phyloP scores from a whole-genome alignment of 2,329 filamentous ascomycete species.

The Tolypocladium album region DNA sequence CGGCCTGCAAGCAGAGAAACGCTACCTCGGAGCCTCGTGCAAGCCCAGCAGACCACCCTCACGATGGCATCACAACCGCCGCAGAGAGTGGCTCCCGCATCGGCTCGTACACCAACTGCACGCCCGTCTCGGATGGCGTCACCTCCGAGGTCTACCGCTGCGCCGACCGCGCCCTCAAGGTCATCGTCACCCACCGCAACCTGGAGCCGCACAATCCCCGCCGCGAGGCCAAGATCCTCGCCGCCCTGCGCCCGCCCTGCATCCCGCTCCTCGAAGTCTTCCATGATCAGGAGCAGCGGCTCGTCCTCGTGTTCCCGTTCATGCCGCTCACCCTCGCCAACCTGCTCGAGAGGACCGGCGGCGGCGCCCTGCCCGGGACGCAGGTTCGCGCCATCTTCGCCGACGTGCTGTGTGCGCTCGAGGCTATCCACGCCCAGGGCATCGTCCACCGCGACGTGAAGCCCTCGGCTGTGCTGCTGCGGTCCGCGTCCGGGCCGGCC shows the following conservation, averaged over 20 bases:
- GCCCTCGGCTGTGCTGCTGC: slow-evolving; percentile 75
- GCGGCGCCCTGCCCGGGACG: slow-evolving; percentile 12
- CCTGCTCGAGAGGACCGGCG: slow-evolving; percentile 43
- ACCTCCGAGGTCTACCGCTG: slow-evolving; percentile 78
- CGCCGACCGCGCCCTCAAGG: slow-evolving; percentile 60
- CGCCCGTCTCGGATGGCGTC: slow-evolving; percentile 52
- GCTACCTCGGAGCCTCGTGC: background rate
- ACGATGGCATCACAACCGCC: background rate
- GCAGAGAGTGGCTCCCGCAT: slow-evolving; percentile 30
- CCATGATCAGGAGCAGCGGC: slow-evolving; percentile 55
- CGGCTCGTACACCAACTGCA: slow-evolving; percentile 42
- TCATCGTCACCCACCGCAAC: slow-evolving; percentile 65
- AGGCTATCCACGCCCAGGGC: slow-evolving; percentile 57
- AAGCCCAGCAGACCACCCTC: slow-evolving; percentile 1
- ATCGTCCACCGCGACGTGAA: slow-evolving; percentile 95
- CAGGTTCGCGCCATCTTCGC: slow-evolving; percentile 37
- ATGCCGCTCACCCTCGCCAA: slow-evolving; percentile 61
- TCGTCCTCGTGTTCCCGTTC: slow-evolving; percentile 80
- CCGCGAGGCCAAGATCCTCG: slow-evolving; percentile 69
- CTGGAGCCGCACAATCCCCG: slow-evolving; percentile 73
- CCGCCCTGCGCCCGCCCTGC: slow-evolving; percentile 40
- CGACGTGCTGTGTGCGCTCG: slow-evolving; percentile 61
- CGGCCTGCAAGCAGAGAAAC: slow-evolving; percentile 23
- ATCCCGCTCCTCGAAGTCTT: slow-evolving; percentile 67
- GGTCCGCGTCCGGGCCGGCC: slow-evolving; percentile 56